phyloP scores from a whole-genome alignment of 2,329 filamentous ascomycete genomes.

The Sclerotinia trifoliorum region DNA sequence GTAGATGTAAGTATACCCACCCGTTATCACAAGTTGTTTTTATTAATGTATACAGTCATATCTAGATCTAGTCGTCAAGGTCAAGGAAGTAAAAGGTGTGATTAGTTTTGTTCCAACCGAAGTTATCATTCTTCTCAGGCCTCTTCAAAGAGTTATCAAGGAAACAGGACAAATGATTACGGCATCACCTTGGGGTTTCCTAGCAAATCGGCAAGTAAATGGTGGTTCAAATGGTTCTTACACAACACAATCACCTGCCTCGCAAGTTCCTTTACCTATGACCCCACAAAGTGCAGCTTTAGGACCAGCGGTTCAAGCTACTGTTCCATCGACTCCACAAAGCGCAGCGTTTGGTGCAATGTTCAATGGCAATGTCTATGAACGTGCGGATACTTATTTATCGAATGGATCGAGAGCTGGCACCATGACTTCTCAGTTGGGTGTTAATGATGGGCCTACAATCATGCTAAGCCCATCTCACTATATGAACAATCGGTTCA shows the following conservation, averaged over 20 bases:
- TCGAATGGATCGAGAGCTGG: slow-evolving; percentile 36
- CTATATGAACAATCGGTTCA: slow-evolving; percentile 32
- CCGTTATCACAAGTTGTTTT: slow-evolving; percentile 21
- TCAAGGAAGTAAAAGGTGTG: slow-evolving; percentile 53
- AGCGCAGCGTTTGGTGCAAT: slow-evolving; percentile 36
- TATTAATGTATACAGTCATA: slow-evolving; percentile 51
- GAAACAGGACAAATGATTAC: slow-evolving; percentile 74
- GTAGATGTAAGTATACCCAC: slow-evolving; percentile 46
- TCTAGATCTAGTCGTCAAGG: slow-evolving; percentile 61
- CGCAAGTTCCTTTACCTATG: slow-evolving; percentile 65
- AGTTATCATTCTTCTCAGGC: slow-evolving; percentile 70
- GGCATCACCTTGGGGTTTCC: slow-evolving; percentile 60
- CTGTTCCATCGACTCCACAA: slow-evolving; percentile 68
- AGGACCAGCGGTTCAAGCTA: slow-evolving; percentile 86
- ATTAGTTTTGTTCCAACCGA: slow-evolving; percentile 58
- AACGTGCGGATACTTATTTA: slow-evolving; percentile 38
- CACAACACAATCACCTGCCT: slow-evolving; percentile 43
- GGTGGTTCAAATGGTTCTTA: slow-evolving; percentile 32
- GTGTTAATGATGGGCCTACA: slow-evolving; percentile 34
- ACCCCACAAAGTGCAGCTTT: slow-evolving; percentile 87
- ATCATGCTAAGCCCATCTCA: slow-evolving; percentile 36
- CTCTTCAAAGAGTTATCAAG: slow-evolving; percentile 79
- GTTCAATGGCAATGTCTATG: slow-evolving; percentile 39
- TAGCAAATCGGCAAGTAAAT: slow-evolving; percentile 39
- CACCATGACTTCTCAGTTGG: slow-evolving; percentile 38